Evolutionary conservation across 2,329 filamentous ascomycete genomes (phyloP), one percentile per base, ranked within the genome.

Genomic region (Huntiella moniliformis): DNA sequence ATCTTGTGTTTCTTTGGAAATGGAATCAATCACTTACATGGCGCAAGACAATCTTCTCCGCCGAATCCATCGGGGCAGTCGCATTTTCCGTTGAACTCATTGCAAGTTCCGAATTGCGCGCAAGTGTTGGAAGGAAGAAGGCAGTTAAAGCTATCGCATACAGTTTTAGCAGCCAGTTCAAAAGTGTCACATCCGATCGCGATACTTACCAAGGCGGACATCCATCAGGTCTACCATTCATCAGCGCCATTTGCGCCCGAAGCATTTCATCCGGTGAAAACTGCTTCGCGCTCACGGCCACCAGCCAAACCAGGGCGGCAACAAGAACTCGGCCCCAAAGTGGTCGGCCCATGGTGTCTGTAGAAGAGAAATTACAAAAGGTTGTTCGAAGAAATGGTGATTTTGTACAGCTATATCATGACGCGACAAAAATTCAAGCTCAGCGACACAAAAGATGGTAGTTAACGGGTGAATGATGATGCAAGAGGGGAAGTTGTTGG

Each of bases 71-170:
- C 71, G 6, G 88, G 87, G 60, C 91, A 98, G 50, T 79, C 73
- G 64, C 91, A 98, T 67, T 92, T 87, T 42, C 91, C 91, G 56
- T 85, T 93, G 57, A 77, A 86, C 56, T 80, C 76, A 61, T 91
- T 92, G 62, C 91, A 98, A 32, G 77, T 71, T 33, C 86, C 82
- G 59, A 82, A 98, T 63, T 98, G 91, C 51, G 83, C 77, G 61
- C 91, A 98, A 51, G 77, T 78, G 61, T 94, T 92, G 51, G 83
- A 84, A 22, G 91, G 87, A 12, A 98, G 74, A 49, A 95, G 82
- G 66, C 91, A 98, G 73, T 98, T 96, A 71, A 98, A 98, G 67
- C 91, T 88, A 53, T 55, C 13, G 11, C 15, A 58, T 60, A 38
- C n/a, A 17, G 17, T 32, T 8, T 37, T 28, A 45, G 65, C 67